Percentiles rank a stretch among this genome's conserved stretches.
These are phyloP conservation scores for Coemansia sp. DNA, from an alignment of 192 early-diverging fungal genomes.

Conservation along the genomic window DNA sequence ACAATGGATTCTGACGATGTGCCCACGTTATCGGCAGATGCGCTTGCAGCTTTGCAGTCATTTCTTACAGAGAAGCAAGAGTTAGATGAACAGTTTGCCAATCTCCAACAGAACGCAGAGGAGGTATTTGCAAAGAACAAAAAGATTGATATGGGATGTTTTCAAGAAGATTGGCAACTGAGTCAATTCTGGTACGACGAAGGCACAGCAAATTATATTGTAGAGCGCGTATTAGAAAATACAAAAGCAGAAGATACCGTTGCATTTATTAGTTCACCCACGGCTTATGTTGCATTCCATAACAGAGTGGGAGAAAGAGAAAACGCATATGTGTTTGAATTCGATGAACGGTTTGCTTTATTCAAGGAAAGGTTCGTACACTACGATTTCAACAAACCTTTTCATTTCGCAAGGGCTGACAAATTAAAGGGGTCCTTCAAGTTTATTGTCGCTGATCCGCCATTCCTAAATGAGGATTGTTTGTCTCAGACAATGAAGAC, in stretches of 20 bases:
- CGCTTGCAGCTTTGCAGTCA: constrained; percentile 60
- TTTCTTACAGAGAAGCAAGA: constrained; percentile 69
- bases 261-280: constrained; percentile 52
- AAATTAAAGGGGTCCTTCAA: constrained; percentile 59
- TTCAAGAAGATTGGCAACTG: constrained; percentile 81
- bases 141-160: constrained; percentile 61
- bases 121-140: constrained; percentile 44
- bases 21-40: constrained; percentile 49
- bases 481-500: constrained; percentile 66
- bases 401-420: constrained; percentile 47
- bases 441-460: constrained; percentile 75
- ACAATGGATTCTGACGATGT: constrained; percentile 28
- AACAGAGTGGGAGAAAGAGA: constrained; percentile 25
- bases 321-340: constrained; percentile 68
- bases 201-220: constrained; percentile 53
- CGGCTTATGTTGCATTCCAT: constrained; percentile 42
- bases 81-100: constrained; percentile 61
- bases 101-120: constrained; percentile 57
- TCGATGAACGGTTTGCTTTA: constrained; percentile 69
- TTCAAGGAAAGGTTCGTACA: constrained; percentile 66
- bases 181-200: constrained; percentile 61
- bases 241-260: constrained; percentile 40
- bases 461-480: constrained; percentile 76
- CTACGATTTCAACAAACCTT: constrained; percentile 74
- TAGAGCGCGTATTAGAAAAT: constrained; percentile 49